phyloP scores from a whole-genome alignment of 176 grass and related monocot genomes.

The Canna indica region DNA sequence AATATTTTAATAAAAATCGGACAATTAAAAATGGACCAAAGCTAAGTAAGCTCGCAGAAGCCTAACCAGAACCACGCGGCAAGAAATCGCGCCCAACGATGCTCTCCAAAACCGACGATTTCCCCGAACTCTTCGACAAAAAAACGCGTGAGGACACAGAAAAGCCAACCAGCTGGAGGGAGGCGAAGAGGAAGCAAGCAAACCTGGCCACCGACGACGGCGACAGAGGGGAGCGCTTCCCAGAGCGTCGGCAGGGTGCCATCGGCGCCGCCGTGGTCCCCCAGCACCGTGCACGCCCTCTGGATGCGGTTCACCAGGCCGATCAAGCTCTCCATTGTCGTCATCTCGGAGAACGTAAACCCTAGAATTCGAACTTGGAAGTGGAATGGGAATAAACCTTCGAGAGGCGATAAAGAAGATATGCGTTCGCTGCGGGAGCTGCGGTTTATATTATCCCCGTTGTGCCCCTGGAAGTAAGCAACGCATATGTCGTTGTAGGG shows the following conservation, averaged over 20 bases:
- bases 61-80: constrained; percentile 69
- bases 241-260: constrained; percentile 63
- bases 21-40: not conserved
- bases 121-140: constrained; percentile 62
- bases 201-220: constrained; percentile 90
- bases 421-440: not conserved
- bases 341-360: constrained; percentile 33
- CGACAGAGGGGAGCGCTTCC: constrained; percentile 89
- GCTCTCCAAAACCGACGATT: constrained; percentile 92
- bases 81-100: constrained; percentile 92
- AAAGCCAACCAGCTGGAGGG: not conserved
- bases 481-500: not conserved
- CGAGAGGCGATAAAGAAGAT: not conserved
- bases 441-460: not conserved
- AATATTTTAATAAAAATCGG: too few relatives aligned
- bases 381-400: too few relatives aligned
- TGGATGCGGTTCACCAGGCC: constrained; percentile 90
- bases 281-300: constrained; percentile 86
- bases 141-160: constrained; percentile 4
- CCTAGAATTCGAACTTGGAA: constrained; percentile 10
- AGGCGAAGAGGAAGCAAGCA: not conserved
- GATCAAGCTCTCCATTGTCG: constrained; percentile 86
- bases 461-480: not conserved
- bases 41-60: not conserved
- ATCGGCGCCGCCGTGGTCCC: constrained; percentile 66